Conservation (phyloP, 768 basidiomycete genomes). For the Tylopilus balloui region DNA sequence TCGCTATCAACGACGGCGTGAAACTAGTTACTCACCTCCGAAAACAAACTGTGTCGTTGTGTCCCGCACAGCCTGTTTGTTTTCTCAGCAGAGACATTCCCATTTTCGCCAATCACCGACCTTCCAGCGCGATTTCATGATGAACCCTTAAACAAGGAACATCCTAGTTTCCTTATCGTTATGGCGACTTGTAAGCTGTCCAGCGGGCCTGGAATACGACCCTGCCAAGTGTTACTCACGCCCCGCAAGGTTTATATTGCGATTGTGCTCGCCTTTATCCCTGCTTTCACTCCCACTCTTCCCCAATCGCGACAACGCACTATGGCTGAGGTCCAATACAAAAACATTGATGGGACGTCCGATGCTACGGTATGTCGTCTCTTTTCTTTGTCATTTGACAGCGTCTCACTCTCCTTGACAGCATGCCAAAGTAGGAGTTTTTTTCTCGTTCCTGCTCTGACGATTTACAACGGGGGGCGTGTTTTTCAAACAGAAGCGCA, state of each 20-base stretch:
- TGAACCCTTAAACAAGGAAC: too few species aligned
- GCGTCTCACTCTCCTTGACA: neutral
- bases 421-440: slow-evolving; percentile 7
- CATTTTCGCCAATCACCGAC: too few species aligned
- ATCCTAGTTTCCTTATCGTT: neutral
- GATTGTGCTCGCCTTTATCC: neutral
- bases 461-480: neutral
- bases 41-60: too few species aligned
- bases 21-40: too few species aligned
- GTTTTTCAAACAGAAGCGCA: slow-evolving; percentile 11
- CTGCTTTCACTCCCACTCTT: neutral
- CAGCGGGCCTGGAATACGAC: neutral
- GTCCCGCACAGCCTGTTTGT: too few species aligned
- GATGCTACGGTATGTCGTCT: slow-evolving; percentile 2
- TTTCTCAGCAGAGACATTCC: too few species aligned
- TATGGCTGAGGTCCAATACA: slow-evolving; percentile 4
- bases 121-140: too few species aligned
- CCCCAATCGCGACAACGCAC: neutral
- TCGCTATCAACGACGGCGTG: too few species aligned
- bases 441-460: neutral
- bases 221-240: slow-evolving; percentile 7
- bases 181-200: neutral
- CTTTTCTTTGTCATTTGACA: neutral
- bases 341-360: neutral
- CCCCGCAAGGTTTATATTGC: slow-evolving; percentile 4